Base-by-base conservation (phyloP, 2,329 filamentous ascomycete genomes). In the Sclerotinia minor region DNA sequence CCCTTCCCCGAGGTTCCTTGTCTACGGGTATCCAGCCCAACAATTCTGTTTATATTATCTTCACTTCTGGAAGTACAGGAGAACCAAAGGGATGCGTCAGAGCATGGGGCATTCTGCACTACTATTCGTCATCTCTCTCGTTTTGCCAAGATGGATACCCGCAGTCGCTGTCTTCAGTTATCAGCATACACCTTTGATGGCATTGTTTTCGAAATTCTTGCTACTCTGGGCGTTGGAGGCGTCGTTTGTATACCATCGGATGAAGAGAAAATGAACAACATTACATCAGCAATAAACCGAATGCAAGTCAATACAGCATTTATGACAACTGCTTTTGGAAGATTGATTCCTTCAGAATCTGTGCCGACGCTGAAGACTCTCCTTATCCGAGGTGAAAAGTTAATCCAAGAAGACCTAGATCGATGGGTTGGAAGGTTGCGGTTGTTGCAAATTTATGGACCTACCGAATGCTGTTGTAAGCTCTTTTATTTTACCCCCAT, bases 381-480 rank as follows among this genome's bases (percentile, higher is more conserved):
- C 94, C 47, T 96, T 91, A 0, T 96, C 94, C 73, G 92, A 91
- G 9, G 93, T 95, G 79, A 96, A 94, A 92, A 84, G 94, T 53
- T 95, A 88, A 15, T 82, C 83, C 54, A 84, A 84, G 80, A 85
- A 29, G 76, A 79, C 67, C 72, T 80, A 58, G 73, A 75, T 8
- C 77, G 72, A 5, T 81, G 80, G 80, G 75, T 77, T 17, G 47
- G 69, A 64, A 50, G 74, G 44, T 76, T 75, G 68, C 75, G 78
- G 9, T 73, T 81, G 47, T 68, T 80, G 61, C 81, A 81, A 74
- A 77, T 75, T 0, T 97, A 97, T 75, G 93, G 93, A 0, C 93
- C 93, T 9, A 67, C 54, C 2, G 65, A 67, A 49, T 60, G 54
- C 11, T 60, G 64, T 41, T 60, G 58, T 60, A 60, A 60, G 58